Percentiles rank a stretch among this genome's conserved stretches.
These are phyloP conservation scores for Sicyos baderoa DNA, from an alignment of 306 rosid genomes.

Conservation along the genomic window DNA sequence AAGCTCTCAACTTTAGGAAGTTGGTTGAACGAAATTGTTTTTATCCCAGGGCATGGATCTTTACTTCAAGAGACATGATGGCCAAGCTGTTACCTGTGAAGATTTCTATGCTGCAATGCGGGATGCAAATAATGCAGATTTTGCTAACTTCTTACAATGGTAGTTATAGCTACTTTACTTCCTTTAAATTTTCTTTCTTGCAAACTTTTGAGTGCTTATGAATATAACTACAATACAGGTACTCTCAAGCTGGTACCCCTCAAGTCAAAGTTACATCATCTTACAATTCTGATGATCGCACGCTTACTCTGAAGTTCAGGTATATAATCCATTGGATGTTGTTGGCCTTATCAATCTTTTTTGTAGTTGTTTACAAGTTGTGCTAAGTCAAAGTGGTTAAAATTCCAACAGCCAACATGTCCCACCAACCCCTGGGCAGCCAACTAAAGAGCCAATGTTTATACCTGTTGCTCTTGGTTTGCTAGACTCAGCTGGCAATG, in stretches of 20 bases:
- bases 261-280: constrained; percentile 58
- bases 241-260: constrained; percentile 99
- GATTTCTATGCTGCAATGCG: constrained; percentile 91
- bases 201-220: constrained; percentile 17
- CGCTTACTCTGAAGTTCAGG: constrained; percentile 78
- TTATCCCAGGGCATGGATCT: constrained; percentile 89
- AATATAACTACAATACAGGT: constrained; percentile 42
- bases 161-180: constrained; percentile 23
- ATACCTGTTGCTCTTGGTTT: constrained; percentile 81
- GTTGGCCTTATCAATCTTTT: constrained; percentile 12
- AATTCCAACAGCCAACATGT: constrained; percentile 63
- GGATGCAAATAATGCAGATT: constrained; percentile 85
- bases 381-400: constrained; percentile 28
- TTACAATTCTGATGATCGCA: constrained; percentile 60
- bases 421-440: constrained; percentile 89
- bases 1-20: no score
- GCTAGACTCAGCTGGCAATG: constrained; percentile 68
- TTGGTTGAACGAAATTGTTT: no score
- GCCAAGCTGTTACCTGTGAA: constrained; percentile 98
- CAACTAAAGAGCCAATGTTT: constrained; percentile 83
- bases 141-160: constrained; percentile 87
- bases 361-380: constrained; percentile 25
- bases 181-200: constrained; percentile 17
- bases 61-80: constrained; percentile 92
- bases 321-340: constrained; percentile 19